Percentiles rank a stretch among this genome's conserved stretches.
Conservation (phyloP, 352 stramenopile species). For the Globisporangium paroecandrum region DNA sequence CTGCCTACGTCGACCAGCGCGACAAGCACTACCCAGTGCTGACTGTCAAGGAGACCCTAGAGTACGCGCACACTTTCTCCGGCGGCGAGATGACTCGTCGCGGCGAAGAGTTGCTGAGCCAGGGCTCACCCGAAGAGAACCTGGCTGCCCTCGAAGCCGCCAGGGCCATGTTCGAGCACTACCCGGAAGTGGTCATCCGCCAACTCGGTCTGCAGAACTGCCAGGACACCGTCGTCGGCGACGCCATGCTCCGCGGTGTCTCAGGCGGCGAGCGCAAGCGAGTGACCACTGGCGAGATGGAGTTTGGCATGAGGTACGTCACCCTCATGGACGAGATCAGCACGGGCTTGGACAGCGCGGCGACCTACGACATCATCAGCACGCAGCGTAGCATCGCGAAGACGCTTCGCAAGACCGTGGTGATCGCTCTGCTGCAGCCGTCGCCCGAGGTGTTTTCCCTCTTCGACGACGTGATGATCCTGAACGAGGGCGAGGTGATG, state of each 20-base stretch:
- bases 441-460: constrained; percentile 51
- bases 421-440: constrained; percentile 79
- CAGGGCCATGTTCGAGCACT: too few species aligned
- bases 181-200: constrained; percentile 1
- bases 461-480: constrained; percentile 49
- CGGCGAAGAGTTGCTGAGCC: too few species aligned
- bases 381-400: constrained; percentile 45
- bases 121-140: too few species aligned
- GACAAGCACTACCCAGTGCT: too few species aligned
- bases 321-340: constrained; percentile 82
- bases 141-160: too few species aligned
- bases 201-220: constrained; percentile 9
- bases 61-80: too few species aligned
- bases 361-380: constrained; percentile 59
- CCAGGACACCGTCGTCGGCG: constrained; percentile 13
- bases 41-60: too few species aligned
- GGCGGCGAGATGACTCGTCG: too few species aligned
- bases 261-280: constrained; percentile 63
- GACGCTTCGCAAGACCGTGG: constrained; percentile 40
- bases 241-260: constrained; percentile 48
- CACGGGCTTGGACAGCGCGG: constrained; percentile 50
- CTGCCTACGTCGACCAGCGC: too few species aligned
- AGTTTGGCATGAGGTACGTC: constrained; percentile 70
- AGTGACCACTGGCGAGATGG: constrained; percentile 60
- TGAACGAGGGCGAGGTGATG: constrained; percentile 46